phyloP scores from a whole-genome alignment of 345 rosid genomes.

The Litchi chinensis region DNA sequence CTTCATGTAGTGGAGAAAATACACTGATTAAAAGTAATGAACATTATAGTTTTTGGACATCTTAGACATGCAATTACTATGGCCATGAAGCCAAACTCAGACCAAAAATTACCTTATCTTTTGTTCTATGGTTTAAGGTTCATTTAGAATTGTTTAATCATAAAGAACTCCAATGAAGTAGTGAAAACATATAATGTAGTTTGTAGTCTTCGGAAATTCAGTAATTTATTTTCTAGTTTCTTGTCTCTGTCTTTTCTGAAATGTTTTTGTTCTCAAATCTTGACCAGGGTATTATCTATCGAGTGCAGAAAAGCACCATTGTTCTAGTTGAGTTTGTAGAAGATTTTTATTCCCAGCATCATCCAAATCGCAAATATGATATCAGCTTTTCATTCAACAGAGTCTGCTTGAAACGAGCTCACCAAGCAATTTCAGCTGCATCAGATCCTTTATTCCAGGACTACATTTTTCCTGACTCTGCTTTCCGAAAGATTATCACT shows the following conservation, averaged over 20 bases:
- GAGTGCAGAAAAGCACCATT: slow-evolving; percentile 25
- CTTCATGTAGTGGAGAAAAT: not conserved
- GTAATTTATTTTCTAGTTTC: not conserved
- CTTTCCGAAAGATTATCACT: not conserved
- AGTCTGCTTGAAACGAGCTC: slow-evolving; percentile 44
- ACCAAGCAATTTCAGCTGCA: slow-evolving; percentile 43
- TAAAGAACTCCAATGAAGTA: not conserved
- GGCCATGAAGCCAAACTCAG: not conserved
- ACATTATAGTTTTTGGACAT: not conserved
- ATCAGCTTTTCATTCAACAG: slow-evolving; percentile 49
- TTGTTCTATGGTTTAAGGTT: not conserved
- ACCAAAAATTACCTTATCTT: not conserved
- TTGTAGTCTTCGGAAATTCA: not conserved
- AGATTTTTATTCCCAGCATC: slow-evolving; percentile 37
- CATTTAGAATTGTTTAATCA: not conserved
- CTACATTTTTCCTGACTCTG: slow-evolving; percentile 28
- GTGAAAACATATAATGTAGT: not conserved
- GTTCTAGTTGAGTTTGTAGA: slow-evolving; percentile 41
- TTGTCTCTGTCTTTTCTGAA: not conserved
- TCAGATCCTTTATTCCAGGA: slow-evolving; percentile 25
- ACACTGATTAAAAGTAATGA: not conserved
- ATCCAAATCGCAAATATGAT: slow-evolving; percentile 29
- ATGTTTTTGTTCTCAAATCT: slow-evolving; percentile 1
- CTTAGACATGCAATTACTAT: not conserved
- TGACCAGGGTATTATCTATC: slow-evolving; percentile 39